Base-by-base conservation (phyloP, 1,284 basidiomycete species). In the Ustilago cynodontis region DNA sequence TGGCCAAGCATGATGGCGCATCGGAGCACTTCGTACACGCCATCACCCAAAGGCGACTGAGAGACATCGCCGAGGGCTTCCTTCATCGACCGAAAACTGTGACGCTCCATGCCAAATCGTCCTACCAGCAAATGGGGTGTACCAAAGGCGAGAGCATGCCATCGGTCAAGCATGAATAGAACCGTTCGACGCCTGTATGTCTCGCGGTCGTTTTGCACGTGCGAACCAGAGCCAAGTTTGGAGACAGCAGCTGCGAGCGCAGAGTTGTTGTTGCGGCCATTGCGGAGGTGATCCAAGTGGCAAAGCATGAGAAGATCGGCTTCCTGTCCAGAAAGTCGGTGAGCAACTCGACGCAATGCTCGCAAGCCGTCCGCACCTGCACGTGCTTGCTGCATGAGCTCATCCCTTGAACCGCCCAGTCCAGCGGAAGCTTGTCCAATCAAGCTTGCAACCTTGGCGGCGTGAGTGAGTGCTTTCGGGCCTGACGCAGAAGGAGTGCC, bases 221-320 rank as follows among this genome's bases (percentile, higher is more conserved):
- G 24, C 6, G 31, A 50, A 26, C 75, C 65, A 24, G 69, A 75
- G n/a, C 66, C 75, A 5, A 78, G 63, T 62, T 80, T 80, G 20
- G 78, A 61, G 5, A 75, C 72, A 9, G 77, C 78, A 31, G 77
- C 77, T 2, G 78, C 78, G 1, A 80, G 63, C 1, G 72, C 69
- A 11, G 77, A 75, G 45, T 71, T 78, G 63, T 79, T 75, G 58
- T 65, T 65, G 41, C 67, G 77, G 14, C 77, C 77, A 13, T 68
- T 71, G 24, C 78, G 68, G 3, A 80, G 55, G 16, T 62, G 60
- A 37, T 78, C 78, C 5, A 80, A 60, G 29, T 80, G 72, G 60
- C 78, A 80, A 13, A 80, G 69, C 65, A 80, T 71, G 49, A 80
- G 54, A 41, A 72, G 51, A 26, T 80, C 78, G 2, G 78, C 78